phyloP scores from a whole-genome alignment of 2,329 filamentous ascomycete genomes.

The Aaosphaeria arxii region DNA sequence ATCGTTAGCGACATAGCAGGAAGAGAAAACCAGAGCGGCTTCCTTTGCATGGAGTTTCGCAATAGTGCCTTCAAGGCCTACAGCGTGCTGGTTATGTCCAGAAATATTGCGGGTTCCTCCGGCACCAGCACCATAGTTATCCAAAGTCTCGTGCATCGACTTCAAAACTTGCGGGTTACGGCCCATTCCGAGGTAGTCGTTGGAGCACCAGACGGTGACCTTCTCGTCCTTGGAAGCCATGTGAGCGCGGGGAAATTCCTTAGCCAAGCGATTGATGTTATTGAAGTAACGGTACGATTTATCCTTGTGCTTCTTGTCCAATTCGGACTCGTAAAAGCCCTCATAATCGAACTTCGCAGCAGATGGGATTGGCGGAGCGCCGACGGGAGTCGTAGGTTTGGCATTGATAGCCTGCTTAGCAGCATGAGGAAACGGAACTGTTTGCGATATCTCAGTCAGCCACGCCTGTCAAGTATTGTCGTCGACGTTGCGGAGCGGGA shows the following conservation, averaged over 20 bases:
- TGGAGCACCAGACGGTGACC: slow-evolving; percentile 98
- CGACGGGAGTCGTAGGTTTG: slow-evolving; percentile 24
- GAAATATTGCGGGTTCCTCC: slow-evolving; percentile 97
- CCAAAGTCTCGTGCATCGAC: slow-evolving; percentile 90
- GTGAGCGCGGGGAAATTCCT: slow-evolving; percentile 93
- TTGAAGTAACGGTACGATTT: slow-evolving; percentile 99
- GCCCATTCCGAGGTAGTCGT: slow-evolving; percentile 98
- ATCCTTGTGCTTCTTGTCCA: slow-evolving; percentile 99
- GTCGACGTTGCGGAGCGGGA: no score
- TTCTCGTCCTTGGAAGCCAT: slow-evolving; percentile 78
- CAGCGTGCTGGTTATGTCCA: slow-evolving; percentile 92
- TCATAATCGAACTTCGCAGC: slow-evolving; percentile 80
- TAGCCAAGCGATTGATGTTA: slow-evolving; percentile 97
- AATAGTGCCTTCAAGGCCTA: slow-evolving; percentile 75
- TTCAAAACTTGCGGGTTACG: slow-evolving; percentile 82
- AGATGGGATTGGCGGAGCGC: slow-evolving; percentile 47
- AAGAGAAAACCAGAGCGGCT: slow-evolving; percentile 88
- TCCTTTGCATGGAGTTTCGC: slow-evolving; percentile 92
- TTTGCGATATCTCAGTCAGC: no score
- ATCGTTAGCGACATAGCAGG: slow-evolving; percentile 98
- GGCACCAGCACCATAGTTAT: slow-evolving; percentile 91
- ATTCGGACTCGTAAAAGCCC: slow-evolving; percentile 78
- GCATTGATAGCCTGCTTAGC: slow-evolving; percentile 21
- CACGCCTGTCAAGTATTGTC: no score
- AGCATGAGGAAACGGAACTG: slow-evolving; percentile 30